A percentile compares a stretch with the other conserved stretches of the same genome.
These are phyloP conservation scores for Grifola frondosa DNA, from an alignment of 1,284 basidiomycete genomes.

Conservation along the genomic window DNA sequence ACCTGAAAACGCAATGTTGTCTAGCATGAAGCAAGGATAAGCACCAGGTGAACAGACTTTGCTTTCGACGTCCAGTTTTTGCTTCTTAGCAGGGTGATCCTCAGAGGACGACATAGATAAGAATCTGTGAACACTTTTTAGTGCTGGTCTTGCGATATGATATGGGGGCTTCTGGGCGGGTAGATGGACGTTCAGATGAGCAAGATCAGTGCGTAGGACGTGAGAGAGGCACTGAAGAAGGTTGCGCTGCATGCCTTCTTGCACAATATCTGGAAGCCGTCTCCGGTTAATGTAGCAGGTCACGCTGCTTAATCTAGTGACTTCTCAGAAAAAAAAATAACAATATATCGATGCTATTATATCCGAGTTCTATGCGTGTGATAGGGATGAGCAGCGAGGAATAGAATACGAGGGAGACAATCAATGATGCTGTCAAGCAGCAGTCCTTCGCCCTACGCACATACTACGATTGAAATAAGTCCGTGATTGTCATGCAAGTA, in stretches of 20 bases:
- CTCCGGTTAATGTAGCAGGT: too few species aligned
- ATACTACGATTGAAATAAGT: slow-evolving; percentile 13
- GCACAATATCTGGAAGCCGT: too few species aligned
- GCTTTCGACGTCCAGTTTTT: slow-evolving; percentile 46
- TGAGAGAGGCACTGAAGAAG: slow-evolving; percentile 7
- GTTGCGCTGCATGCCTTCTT: slow-evolving; percentile 9
- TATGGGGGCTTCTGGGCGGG: not conserved
- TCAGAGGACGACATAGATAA: slow-evolving; percentile 34
- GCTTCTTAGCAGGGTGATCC: slow-evolving; percentile 44
- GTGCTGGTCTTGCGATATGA: not conserved
- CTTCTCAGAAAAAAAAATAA: slow-evolving; percentile 4
- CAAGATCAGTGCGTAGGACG: slow-evolving; percentile 6
- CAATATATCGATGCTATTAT: slow-evolving; percentile 7
- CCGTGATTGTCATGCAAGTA: slow-evolving; percentile 20
- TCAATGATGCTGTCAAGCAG: not conserved
- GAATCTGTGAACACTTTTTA: slow-evolving; percentile 1
- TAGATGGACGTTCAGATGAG: slow-evolving; percentile 4
- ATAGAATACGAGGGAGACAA: not conserved
- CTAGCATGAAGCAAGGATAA: not conserved
- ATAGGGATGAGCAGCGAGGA: slow-evolving; percentile 2
- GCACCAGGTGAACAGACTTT: slow-evolving; percentile 17
- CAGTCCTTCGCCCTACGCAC: slow-evolving; percentile 11
- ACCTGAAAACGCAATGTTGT: slow-evolving; percentile 38
- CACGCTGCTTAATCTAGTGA: too few species aligned
- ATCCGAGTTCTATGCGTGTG: not conserved